phyloP scores from a whole-genome alignment of 2,329 filamentous ascomycete genomes.

The Capronia americana region DNA sequence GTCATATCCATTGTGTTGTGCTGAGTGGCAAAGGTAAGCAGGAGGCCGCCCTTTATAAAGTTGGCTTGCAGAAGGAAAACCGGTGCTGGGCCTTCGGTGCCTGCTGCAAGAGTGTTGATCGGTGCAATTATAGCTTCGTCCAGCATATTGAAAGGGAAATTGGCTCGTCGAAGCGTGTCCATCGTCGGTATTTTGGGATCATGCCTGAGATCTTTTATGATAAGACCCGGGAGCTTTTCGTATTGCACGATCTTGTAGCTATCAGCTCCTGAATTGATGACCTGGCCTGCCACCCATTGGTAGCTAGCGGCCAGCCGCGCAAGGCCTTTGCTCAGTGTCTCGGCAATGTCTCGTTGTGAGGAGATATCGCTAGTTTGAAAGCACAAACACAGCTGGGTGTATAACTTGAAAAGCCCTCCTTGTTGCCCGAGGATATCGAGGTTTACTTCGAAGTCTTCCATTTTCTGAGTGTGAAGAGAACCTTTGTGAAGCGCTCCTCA shows the following conservation, averaged over 20 bases:
- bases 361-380: conserved; percentile 45
- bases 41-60: conserved; percentile 57
- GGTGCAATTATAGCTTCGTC: conserved; percentile 55
- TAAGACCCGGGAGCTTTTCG: conserved; percentile 44
- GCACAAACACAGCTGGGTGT: conserved; percentile 49
- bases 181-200: conserved; percentile 49
- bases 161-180: conserved; percentile 46
- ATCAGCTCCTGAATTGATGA: conserved; percentile 46
- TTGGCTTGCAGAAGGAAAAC: conserved; percentile 59
- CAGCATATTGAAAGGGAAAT: conserved; percentile 58
- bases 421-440: conserved; percentile 19
- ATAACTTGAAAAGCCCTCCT: conserved; percentile 25
- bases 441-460: conserved; percentile 12
- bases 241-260: conserved; percentile 49
- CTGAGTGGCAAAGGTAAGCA: conserved; percentile 58
- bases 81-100: conserved; percentile 41
- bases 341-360: conserved; percentile 41
- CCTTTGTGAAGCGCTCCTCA: background rate
- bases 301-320: conserved; percentile 49
- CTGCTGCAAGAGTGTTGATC: conserved; percentile 46
- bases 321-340: conserved; percentile 48
- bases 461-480: background rate
- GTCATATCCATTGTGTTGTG: conserved; percentile 61
- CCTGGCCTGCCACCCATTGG: conserved; percentile 57
- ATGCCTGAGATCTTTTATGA: conserved; percentile 53